Evolutionary conservation across 2,329 filamentous ascomycete genomes (phyloP).

Genomic region (Fusarium solani-melongenae): DNA sequence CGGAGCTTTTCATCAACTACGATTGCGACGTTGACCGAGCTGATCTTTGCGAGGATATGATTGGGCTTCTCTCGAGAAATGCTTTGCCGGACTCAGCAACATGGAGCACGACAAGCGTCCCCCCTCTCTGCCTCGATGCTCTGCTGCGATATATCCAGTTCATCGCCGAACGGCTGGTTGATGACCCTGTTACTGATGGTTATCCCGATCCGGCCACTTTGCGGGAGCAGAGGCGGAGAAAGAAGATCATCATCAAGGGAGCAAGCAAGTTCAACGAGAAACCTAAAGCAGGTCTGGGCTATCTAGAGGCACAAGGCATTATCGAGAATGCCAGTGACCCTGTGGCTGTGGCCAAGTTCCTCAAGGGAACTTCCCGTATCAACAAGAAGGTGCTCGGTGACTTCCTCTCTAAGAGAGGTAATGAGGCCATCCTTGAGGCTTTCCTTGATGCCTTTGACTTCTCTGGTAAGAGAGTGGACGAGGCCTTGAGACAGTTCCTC

Average conservation of each 20-base stretch:
- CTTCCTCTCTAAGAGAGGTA: conserved; percentile 90
- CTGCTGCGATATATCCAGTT: conserved; percentile 92
- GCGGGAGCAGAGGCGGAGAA: conserved; percentile 78
- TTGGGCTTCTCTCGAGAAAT: conserved; percentile 91
- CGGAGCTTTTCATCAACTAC: conserved; percentile 97
- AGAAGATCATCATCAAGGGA: conserved; percentile 89
- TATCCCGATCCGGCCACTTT: conserved; percentile 74
- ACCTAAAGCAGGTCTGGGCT: conserved; percentile 88
- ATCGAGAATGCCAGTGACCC: conserved; percentile 82
- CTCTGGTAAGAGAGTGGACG: conserved; percentile 84
- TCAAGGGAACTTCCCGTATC: conserved; percentile 87
- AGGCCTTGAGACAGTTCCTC: conserved; percentile 87
- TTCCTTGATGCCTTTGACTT: conserved; percentile 94
- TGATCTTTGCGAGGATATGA: conserved; percentile 94
- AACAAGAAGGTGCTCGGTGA: conserved; percentile 94
- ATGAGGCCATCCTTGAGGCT: conserved; percentile 84
- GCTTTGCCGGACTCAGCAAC: conserved; percentile 97
- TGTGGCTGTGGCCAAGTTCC: conserved; percentile 82
- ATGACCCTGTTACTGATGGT: conserved; percentile 71
- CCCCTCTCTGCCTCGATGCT: conserved; percentile 92
- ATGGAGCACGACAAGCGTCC: conserved; percentile 99
- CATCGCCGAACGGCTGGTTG: conserved; percentile 85
- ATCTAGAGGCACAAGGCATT: conserved; percentile 85
- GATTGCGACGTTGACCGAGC: conserved; percentile 93
- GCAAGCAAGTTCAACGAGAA: conserved; percentile 94